Evolutionary conservation across 2,329 filamentous ascomycete genomes (phyloP).

Genomic region (Cladosporium sp.): DNA sequence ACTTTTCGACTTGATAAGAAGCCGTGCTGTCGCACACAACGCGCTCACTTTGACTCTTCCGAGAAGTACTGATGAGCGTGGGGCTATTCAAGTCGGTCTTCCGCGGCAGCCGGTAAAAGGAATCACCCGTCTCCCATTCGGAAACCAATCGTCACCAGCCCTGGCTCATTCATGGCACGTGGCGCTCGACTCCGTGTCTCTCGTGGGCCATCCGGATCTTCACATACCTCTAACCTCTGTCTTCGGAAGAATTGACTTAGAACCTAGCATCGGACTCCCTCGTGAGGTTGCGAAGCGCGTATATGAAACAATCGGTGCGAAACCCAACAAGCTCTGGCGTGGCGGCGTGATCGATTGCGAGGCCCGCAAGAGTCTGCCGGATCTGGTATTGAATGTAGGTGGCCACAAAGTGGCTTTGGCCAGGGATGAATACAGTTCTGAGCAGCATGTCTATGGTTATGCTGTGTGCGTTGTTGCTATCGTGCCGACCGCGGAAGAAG

Average conservation of each 20-base stretch:
- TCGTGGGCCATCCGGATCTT: neutral
- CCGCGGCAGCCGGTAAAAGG: neutral
- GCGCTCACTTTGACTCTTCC: conserved; percentile 1
- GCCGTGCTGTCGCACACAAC: neutral
- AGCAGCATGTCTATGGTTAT: conserved; percentile 1
- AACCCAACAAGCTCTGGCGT: neutral
- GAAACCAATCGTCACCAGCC: neutral
- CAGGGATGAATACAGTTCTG: conserved; percentile 5
- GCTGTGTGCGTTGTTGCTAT: conserved; percentile 1
- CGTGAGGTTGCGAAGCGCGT: neutral
- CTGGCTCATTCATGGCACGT: neutral
- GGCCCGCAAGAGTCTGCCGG: neutral
- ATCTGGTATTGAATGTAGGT: conserved; percentile 1
- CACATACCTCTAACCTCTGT: neutral
- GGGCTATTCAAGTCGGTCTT: neutral
- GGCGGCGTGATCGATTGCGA: conserved; percentile 1
- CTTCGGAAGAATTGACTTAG: neutral
- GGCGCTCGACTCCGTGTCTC: neutral
- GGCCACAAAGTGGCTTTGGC: neutral
- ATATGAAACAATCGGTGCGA: conserved; percentile 2
- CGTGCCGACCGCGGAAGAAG: neutral
- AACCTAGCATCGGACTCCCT: neutral
- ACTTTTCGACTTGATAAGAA: neutral
- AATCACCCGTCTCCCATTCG: neutral
- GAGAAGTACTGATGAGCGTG: neutral